phyloP scores from a whole-genome alignment of 2,329 filamentous ascomycete species.

The Furcasterigmium sp. region DNA sequence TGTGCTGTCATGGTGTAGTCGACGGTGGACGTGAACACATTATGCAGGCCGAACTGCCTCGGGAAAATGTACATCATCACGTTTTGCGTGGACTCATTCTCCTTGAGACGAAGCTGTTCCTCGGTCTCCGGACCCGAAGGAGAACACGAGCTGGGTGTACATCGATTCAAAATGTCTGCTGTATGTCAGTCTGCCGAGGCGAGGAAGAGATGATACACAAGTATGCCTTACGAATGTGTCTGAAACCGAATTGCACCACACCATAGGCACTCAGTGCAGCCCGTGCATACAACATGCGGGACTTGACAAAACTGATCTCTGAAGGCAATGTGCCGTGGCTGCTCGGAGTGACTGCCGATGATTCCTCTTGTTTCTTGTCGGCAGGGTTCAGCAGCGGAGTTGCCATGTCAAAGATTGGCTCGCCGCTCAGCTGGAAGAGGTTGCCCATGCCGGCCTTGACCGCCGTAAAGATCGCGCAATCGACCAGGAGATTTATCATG shows the following conservation, averaged over 20 bases:
- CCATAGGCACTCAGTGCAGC: constrained; percentile 65
- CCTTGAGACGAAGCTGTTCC: background rate
- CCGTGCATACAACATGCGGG: constrained; percentile 80
- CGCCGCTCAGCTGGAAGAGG: constrained; percentile 70
- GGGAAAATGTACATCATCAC: constrained; percentile 94
- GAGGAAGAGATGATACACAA: too few relatives aligned
- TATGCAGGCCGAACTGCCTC: constrained; percentile 82
- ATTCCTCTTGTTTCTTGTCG: constrained; percentile 4
- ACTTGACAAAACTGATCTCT: constrained; percentile 71
- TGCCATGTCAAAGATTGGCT: constrained; percentile 44
- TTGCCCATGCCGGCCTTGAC: constrained; percentile 58
- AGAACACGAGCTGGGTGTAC: constrained; percentile 21
- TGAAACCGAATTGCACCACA: constrained; percentile 66
- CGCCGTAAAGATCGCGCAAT: constrained; percentile 69
- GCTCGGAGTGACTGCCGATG: too few relatives aligned
- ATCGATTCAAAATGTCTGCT: constrained; percentile 76
- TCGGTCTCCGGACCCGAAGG: background rate
- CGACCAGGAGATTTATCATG: constrained; percentile 71
- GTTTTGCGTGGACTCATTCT: constrained; percentile 50
- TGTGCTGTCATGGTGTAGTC: constrained; percentile 63
- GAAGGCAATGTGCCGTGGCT: constrained; percentile 27
- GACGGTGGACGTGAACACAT: constrained; percentile 75
- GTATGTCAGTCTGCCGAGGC: constrained; percentile 13
- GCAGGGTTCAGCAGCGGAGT: constrained; percentile 2
- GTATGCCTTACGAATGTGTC: constrained; percentile 67